phyloP scores from a whole-genome alignment of 345 rosid species.

The Anastatica hierochuntica region DNA sequence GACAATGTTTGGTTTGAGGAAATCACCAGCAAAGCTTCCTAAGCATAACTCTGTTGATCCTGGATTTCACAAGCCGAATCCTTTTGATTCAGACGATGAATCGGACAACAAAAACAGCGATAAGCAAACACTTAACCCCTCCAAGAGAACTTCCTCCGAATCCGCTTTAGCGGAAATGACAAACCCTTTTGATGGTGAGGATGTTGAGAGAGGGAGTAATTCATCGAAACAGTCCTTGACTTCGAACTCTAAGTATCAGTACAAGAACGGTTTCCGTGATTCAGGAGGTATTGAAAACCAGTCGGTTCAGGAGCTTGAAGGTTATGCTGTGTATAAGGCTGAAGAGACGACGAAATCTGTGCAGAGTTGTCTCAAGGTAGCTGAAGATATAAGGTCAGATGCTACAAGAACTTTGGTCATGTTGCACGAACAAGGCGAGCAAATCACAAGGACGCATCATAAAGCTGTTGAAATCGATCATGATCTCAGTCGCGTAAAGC shows the following conservation, averaged over 20 bases:
- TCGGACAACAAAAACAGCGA: slow-evolving; percentile 39
- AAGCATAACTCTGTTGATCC: slow-evolving; percentile 50
- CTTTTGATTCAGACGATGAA: slow-evolving; percentile 75
- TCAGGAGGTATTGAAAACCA: slow-evolving; percentile 84
- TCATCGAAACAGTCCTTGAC: slow-evolving; percentile 31
- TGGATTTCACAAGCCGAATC: slow-evolving; percentile 38
- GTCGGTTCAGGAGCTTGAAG: slow-evolving; percentile 78
- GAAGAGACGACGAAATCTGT: slow-evolving; percentile 87
- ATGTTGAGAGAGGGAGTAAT: slow-evolving; percentile 25
- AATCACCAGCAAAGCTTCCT: slow-evolving; percentile 47
- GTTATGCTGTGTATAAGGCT: slow-evolving; percentile 78
- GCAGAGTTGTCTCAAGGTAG: slow-evolving; percentile 73
- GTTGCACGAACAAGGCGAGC: slow-evolving; percentile 88
- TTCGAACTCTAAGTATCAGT: slow-evolving; percentile 38
- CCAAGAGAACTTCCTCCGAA: slow-evolving; percentile 54
- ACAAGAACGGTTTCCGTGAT: slow-evolving; percentile 74
- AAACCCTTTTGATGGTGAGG: slow-evolving; percentile 50
- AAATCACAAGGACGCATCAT: slow-evolving; percentile 63
- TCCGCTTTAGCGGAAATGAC: slow-evolving; percentile 34
- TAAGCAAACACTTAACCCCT: slow-evolving; percentile 36
- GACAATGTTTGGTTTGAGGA: slow-evolving; percentile 61
- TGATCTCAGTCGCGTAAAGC: slow-evolving; percentile 86
- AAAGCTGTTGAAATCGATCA: slow-evolving; percentile 72
- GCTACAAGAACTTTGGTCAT: slow-evolving; percentile 69
- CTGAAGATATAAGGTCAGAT: slow-evolving; percentile 77